These are phyloP conservation scores for Phytopythium vexans DNA, from an alignment of 352 stramenopile genomes.

Conservation along the genomic window DNA sequence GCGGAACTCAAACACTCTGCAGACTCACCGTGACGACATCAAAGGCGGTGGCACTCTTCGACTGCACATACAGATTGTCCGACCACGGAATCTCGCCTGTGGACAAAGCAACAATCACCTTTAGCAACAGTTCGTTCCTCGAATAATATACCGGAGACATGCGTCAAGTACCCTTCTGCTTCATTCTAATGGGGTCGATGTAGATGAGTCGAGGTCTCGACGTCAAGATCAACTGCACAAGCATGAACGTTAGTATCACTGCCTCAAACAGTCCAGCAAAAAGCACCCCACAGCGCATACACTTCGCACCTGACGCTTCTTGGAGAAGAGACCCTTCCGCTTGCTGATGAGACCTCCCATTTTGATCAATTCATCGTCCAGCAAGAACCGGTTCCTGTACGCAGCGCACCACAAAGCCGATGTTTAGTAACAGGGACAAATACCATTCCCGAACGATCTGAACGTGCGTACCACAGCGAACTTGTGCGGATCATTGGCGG, in stretches of 20 bases:
- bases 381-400: conserved; percentile 72
- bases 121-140: not conserved
- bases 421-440: not conserved
- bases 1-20: not conserved
- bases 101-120: not conserved
- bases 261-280: not conserved
- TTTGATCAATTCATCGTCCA: conserved; percentile 87
- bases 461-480: conserved; percentile 52
- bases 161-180: conserved; percentile 58
- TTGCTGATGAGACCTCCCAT: conserved; percentile 86
- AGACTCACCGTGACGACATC: conserved; percentile 77
- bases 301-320: conserved; percentile 65
- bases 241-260: too few species aligned
- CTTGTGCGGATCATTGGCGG: conserved; percentile 65
- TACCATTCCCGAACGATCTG: not conserved
- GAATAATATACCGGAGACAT: not conserved
- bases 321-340: conserved; percentile 86
- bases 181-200: conserved; percentile 90
- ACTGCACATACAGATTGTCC: conserved; percentile 79
- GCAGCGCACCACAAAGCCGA: not conserved
- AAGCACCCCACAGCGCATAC: not conserved
- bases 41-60: conserved; percentile 81
- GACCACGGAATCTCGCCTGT: conserved; percentile 84
- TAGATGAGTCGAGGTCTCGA: conserved; percentile 87
- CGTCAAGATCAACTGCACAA: conserved; percentile 68